These are phyloP conservation scores for Coniferiporia weirii DNA, from an alignment of 1,284 basidiomycete species.

Conservation along the genomic window DNA sequence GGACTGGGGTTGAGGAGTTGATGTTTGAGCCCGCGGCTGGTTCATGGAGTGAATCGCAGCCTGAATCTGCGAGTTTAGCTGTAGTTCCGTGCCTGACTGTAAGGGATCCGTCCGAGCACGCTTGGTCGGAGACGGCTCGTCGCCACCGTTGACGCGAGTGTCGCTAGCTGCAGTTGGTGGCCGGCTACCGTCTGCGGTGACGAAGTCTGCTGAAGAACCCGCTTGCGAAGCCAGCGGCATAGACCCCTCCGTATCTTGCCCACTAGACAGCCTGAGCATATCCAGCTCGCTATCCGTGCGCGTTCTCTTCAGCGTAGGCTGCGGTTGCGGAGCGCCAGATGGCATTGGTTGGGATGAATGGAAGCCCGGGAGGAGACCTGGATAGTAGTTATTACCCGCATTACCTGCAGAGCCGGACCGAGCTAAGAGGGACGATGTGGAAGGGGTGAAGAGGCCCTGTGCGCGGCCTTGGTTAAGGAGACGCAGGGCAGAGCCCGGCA, in stretches of 20 bases:
- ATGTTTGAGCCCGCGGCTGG: constrained; percentile 18
- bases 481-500: constrained; percentile 75
- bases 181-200: constrained; percentile 42
- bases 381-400: constrained; percentile 9
- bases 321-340: neutral
- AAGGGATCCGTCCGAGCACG: constrained; percentile 55
- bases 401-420: constrained; percentile 19
- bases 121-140: constrained; percentile 59
- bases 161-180: constrained; percentile 38
- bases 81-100: constrained; percentile 26
- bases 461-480: constrained; percentile 79
- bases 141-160: constrained; percentile 41
- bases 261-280: neutral
- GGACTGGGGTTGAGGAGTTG: constrained; percentile 21
- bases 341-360: constrained; percentile 7
- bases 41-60: constrained; percentile 19
- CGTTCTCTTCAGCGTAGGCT: constrained; percentile 14
- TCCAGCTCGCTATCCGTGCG: constrained; percentile 18
- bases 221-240: constrained; percentile 21
- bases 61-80: constrained; percentile 21
- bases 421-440: constrained; percentile 47
- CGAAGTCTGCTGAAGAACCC: constrained; percentile 28
- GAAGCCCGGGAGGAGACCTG: constrained; percentile 22
- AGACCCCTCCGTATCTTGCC: neutral
- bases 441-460: constrained; percentile 78